Conservation (phyloP, 805 yeast genomes). For the Saccharomycopsis fermentans region DNA sequence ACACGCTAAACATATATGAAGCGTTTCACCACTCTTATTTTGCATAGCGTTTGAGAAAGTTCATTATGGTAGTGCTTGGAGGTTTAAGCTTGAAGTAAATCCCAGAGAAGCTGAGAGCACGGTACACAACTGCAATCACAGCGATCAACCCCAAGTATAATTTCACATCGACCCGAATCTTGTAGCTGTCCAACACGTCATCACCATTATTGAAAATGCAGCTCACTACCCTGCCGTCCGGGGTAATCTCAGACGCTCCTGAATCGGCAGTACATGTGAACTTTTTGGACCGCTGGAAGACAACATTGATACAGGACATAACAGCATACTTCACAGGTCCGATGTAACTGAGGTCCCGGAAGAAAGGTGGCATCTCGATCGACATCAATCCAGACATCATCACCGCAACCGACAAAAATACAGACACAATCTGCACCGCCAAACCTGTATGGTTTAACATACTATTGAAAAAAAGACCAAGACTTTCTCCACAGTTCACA, state of each 20-base stretch:
- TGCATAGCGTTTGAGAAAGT: neutral
- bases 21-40: neutral
- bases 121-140: constrained; percentile 10
- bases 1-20: too few species aligned
- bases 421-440: constrained; percentile 64
- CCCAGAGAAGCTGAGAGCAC: constrained; percentile 10
- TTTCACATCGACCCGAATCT: constrained; percentile 29
- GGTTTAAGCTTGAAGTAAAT: constrained; percentile 8
- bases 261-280: constrained; percentile 37
- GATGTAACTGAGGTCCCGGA: constrained; percentile 63
- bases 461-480: constrained; percentile 74
- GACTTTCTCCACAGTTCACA: constrained; percentile 70
- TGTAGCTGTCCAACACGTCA: constrained; percentile 44
- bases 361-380: constrained; percentile 57
- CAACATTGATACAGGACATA: constrained; percentile 47
- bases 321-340: constrained; percentile 71
- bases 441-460: constrained; percentile 66
- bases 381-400: constrained; percentile 84
- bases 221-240: constrained; percentile 23
- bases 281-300: constrained; percentile 38
- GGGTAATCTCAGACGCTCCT: neutral
- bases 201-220: constrained; percentile 46
- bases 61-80: neutral
- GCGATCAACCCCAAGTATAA: constrained; percentile 15
- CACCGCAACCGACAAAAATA: constrained; percentile 57